Evolutionary conservation across 345 rosid genomes (phyloP), one percentile per base, ranked within the genome.

Genomic region (Durio zibethinus): DNA sequence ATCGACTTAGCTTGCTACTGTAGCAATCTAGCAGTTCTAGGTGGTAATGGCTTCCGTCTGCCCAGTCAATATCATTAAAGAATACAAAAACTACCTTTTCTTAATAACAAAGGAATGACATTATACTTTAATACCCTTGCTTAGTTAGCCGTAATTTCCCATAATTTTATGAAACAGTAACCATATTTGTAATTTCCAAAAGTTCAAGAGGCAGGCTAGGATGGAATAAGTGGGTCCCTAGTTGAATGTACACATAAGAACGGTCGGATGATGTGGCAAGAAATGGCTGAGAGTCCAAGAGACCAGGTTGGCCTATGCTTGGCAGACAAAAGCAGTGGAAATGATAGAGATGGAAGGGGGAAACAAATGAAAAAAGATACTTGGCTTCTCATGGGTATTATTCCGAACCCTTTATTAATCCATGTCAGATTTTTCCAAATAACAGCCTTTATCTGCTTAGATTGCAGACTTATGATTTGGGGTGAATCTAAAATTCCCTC

Each of bases 351-450:
- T 79, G 85, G 75, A 43, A 42, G n/a, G 68, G 77, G 82, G 85
- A 84, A 85, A 82, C 75, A 79, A 71, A 78, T 77, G 82, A 72
- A 82, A 81, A 89, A 87, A 86, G 92, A 92, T 89, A 83, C 92
- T 90, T 92, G 90, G 86, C 94, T 94, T 90, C 92, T 80, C 80
- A 85, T 85, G 81, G 89, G 86, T 75, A 78, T 68, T 87, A 82
- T 84, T 85, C 87, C 80, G 79, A 78, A 77, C 82, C 86, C 85
- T 92, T 83, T 86, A 74, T 88, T 84, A 84, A 85, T 87, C 87
- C 77, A 81, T 88, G 82, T 83, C 89, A 87, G 94, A 90, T 91
- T 91, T 97, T 88, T 88, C 84, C 48, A 1, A 31, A 71, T 77
- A 85, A 85, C 91, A 90, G 90, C 89, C 90, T 90, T 85, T 87